Percentiles rank a stretch among this genome's conserved stretches.
Evolutionary conservation across 257 asterid species (phyloP).

Genomic region (Jasminum sambac): DNA sequence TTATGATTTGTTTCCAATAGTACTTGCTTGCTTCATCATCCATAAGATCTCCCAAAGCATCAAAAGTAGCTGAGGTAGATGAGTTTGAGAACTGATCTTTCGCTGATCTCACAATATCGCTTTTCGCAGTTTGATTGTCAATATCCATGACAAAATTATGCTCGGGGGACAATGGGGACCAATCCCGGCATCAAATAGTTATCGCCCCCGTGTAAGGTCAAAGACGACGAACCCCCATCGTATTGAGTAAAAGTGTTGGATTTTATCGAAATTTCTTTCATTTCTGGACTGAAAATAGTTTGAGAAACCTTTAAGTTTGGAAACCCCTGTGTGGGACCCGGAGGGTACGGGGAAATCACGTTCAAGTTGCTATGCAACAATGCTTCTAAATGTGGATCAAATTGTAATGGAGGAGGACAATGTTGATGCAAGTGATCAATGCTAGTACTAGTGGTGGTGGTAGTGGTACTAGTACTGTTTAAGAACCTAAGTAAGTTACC

Average conservation of each 20-base stretch:
- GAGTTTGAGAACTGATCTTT: slow-evolving; percentile 16
- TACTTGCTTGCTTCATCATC: slow-evolving; percentile 35
- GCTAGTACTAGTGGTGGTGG: background rate
- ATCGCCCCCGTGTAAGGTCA: background rate
- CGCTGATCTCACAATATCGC: slow-evolving; percentile 14
- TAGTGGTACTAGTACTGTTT: slow-evolving; percentile 13
- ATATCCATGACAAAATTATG: background rate
- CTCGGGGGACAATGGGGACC: slow-evolving; percentile 23
- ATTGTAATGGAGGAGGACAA: background rate
- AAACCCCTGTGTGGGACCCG: background rate
- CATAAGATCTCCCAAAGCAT: slow-evolving; percentile 33
- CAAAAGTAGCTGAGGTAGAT: slow-evolving; percentile 27
- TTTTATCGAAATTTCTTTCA: background rate
- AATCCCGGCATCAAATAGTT: slow-evolving; percentile 25
- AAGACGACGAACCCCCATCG: no score
- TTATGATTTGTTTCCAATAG: slow-evolving; percentile 37
- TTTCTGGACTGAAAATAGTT: background rate
- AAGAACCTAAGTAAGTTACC: slow-evolving; percentile 30
- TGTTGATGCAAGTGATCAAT: background rate
- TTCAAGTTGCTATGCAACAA: background rate
- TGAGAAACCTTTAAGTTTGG: slow-evolving; percentile 3
- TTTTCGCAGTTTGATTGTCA: background rate
- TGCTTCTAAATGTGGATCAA: background rate
- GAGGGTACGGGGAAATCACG: background rate
- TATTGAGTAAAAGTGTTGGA: background rate